Base-by-base conservation (phyloP, 352 stramenopile species). In the Phytophthora crassamura region DNA sequence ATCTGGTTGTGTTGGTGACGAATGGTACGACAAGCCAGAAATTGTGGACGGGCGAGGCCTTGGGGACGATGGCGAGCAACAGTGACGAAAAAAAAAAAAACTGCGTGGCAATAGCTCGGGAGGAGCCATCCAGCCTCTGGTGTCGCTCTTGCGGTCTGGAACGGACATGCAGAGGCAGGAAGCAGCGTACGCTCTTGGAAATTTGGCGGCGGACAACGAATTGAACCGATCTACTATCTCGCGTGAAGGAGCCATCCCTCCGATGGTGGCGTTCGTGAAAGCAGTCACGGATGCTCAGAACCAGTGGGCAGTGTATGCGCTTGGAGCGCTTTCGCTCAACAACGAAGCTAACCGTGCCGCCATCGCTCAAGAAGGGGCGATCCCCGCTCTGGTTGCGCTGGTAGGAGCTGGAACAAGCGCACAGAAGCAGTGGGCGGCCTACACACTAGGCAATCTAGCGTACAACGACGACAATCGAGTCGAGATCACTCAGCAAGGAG, bases 81-180 rank as follows among this genome's bases (percentile, higher is more conserved):
- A 64, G 20, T 10, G 47, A 59, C 30, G 67, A 64, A 1, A 69
- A 64, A n/a, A n/a, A n/a, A n/a, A n/a, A n/a, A n/a, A 25, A 25
- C 33, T 63, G 53, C 28, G 43, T 46, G 7, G 48, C 42, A 18
- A 72, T 75, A 45, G 51, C 52, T 16, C 34, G 38, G 45, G 52
- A 36, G 56, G 56, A 16, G 60, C 43, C 2, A 62, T 75, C 28
- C 36, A 12, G 16, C 56, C 59, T 5, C 50, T 75, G 1, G 40
- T 72, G 7, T 7, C 35, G 32, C 50, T 72, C 5, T 15, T 72
- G 22, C 51, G 41, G n/a, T 51, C 51, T 7, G 64, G 64, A 9
- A 69, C 58, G 1, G 59, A 73, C 15, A 69, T 68, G 59, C 64
- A 72, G 14, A 54, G 46, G 35, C 45, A 68, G 34, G 57, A 68